Percentiles rank a stretch among this genome's conserved stretches.
phyloP scores from a whole-genome alignment of 2,329 filamentous ascomycete species.

The Cordyceps militaris region DNA sequence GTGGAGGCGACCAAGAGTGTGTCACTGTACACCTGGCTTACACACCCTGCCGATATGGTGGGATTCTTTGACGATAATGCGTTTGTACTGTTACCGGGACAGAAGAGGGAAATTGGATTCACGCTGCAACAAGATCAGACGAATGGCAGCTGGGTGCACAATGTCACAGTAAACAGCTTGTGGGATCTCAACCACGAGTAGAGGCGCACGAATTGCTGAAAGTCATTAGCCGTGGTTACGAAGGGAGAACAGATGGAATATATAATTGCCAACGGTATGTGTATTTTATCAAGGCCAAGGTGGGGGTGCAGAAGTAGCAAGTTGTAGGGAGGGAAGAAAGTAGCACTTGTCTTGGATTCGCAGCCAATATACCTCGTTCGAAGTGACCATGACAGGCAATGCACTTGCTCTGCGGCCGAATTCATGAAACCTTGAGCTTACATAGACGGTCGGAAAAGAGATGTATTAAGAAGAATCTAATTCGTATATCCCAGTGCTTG shows the following conservation, averaged over 20 bases:
- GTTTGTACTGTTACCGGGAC: constrained; percentile 14
- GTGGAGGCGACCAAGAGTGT: constrained; percentile 15
- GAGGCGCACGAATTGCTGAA: neutral
- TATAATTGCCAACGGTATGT: no score
- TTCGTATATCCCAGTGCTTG: no score
- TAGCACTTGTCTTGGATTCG: no score
- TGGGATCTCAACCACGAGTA: constrained; percentile 14
- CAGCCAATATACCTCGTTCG: no score
- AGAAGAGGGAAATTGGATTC: constrained; percentile 16
- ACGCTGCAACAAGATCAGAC: constrained; percentile 14
- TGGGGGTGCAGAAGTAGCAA: no score
- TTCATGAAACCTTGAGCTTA: no score
- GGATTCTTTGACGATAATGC: constrained; percentile 18
- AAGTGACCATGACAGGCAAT: no score
- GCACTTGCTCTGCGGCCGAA: no score
- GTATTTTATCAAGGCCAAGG: no score
- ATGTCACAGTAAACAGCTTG: constrained; percentile 15
- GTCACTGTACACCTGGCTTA: constrained; percentile 16
- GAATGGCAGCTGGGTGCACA: constrained; percentile 12
- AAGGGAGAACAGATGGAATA: no score
- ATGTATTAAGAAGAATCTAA: neutral
- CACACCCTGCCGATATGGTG: constrained; percentile 13
- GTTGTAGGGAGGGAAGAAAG: no score
- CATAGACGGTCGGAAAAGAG: neutral
- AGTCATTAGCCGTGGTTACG: neutral